Evolutionary conservation across 2,329 filamentous ascomycete species (phyloP), one percentile per base, ranked within the genome.

Genomic region (Gremmenia infestans): DNA sequence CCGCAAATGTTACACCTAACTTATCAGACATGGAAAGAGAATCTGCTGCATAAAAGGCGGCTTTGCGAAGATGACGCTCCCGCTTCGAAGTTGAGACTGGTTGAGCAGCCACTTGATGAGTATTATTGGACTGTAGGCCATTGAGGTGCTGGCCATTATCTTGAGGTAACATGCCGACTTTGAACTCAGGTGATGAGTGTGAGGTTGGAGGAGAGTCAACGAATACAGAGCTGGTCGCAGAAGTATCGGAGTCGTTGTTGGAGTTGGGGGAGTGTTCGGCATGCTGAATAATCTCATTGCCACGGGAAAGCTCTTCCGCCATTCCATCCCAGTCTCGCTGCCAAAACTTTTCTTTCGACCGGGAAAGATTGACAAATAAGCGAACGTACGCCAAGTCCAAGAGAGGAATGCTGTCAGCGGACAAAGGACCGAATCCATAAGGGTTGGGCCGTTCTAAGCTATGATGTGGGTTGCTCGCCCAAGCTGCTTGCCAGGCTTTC

Each of bases 11-110:
- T 28, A 93, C 83, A 1, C 91, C 91, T 12, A 94, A 80, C 68
- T 88, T 92, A 70, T 95, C 89, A 2, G 91, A 88, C 83, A 94
- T 94, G 28, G 86, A 84, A 8, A 99, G 81, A 0, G 92, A 96
- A 70, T 97, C 91, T 1, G 91, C 91, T 1, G 94, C 94, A 68
- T 96, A 96, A 68, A 91, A 95, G 0, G 93, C 94, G n/a, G 94
- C 94, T 70, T 93, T 95, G 45, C 93, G 87, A 19, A 97, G 78
- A 67, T 96, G 90, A 62, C 86, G 88, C 73, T 99, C 93, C 2
- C 91, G 86, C 56, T 88, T 86, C 0, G 88, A 85, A 11, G 81
- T 83, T 11, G 78, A 73, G 46, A 74, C 67, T 56, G 62, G 65
- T 60, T 53, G 71, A 46, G 32, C 58, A 56, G 52, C 58, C 39